Evolutionary conservation across 2,329 filamentous ascomycete species (phyloP).

Genomic region (Didymella lethalis): DNA sequence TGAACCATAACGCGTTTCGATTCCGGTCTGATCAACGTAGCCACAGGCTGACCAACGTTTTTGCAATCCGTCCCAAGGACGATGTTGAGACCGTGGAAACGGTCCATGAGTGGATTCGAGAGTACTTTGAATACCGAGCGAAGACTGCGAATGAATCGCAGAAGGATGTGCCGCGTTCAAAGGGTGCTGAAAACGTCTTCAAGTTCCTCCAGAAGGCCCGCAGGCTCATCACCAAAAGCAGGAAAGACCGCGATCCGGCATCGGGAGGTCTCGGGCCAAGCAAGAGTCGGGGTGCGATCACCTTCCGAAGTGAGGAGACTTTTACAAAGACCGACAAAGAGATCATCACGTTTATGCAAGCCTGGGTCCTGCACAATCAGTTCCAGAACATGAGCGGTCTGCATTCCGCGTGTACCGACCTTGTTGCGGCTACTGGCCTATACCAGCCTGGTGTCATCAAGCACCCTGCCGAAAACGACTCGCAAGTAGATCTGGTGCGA

Average conservation of each 20-base stretch:
- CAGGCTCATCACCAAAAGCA: constrained; percentile 51
- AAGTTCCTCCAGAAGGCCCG: constrained; percentile 54
- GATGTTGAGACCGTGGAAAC: constrained; percentile 62
- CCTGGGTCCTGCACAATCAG: constrained; percentile 58
- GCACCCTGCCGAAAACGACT: constrained; percentile 48
- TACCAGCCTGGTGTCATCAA: constrained; percentile 59
- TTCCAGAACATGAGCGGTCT: constrained; percentile 57
- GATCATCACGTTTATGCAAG: constrained; percentile 73
- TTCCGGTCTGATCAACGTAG: constrained; percentile 64
- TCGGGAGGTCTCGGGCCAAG: constrained; percentile 51
- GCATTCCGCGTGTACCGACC: constrained; percentile 68
- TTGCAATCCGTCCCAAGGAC: constrained; percentile 66
- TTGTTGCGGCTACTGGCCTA: constrained; percentile 68
- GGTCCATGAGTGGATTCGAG: constrained; percentile 63
- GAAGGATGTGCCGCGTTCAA: constrained; percentile 1
- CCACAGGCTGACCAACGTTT: constrained; percentile 64
- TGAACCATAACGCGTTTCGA: constrained; percentile 66
- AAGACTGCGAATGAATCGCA: constrained; percentile 17
- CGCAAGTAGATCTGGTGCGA: constrained; percentile 16
- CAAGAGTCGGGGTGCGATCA: constrained; percentile 40
- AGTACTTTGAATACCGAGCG: constrained; percentile 60
- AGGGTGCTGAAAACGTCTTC: constrained; percentile 43
- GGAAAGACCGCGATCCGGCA: constrained; percentile 47
- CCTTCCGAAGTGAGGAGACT: constrained; percentile 30
- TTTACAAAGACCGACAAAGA: constrained; percentile 63